Evolutionary conservation across 2,329 filamentous ascomycete genomes (phyloP).

Genomic region (Cercospora janseana): DNA sequence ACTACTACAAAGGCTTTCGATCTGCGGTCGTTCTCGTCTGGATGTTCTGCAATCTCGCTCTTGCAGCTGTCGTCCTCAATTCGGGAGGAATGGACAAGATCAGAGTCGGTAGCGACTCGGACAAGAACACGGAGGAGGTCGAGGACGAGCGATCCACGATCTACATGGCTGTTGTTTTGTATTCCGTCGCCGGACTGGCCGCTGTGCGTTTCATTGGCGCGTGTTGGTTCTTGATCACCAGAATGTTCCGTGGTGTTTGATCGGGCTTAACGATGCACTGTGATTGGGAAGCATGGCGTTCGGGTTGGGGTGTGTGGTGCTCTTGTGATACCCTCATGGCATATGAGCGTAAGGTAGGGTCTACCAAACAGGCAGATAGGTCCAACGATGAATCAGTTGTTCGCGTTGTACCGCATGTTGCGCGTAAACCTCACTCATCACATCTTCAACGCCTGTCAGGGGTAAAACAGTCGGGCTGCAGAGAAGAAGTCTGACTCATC

Average conservation of each 20-base stretch:
- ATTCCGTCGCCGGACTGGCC: slow-evolving; percentile 81
- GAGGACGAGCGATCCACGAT: slow-evolving; percentile 64
- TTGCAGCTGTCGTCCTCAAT: slow-evolving; percentile 81
- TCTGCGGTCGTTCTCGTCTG: slow-evolving; percentile 88
- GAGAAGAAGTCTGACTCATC: no score
- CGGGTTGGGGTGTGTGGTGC: not conserved
- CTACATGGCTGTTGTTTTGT: slow-evolving; percentile 83
- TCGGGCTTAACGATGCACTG: slow-evolving; percentile 8
- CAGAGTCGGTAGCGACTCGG: slow-evolving; percentile 36
- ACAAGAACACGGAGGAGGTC: slow-evolving; percentile 45
- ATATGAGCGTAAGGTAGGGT: slow-evolving; percentile 14
- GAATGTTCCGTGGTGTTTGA: slow-evolving; percentile 66
- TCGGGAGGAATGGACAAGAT: slow-evolving; percentile 24
- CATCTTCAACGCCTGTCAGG: not conserved
- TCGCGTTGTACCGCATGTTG: not conserved
- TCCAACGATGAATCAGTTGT: not conserved
- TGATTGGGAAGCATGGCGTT: slow-evolving; percentile 15
- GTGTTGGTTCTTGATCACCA: slow-evolving; percentile 86
- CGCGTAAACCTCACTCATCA: slow-evolving; percentile 5
- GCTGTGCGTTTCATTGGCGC: slow-evolving; percentile 85
- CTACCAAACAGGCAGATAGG: slow-evolving; percentile 6
- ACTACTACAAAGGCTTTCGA: slow-evolving; percentile 96
- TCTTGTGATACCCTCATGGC: slow-evolving; percentile 21
- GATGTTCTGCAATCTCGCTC: slow-evolving; percentile 94
- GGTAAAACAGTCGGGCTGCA: no score